Base-by-base conservation (phyloP, 257 asterid species). In the Handroanthus guayacan region DNA sequence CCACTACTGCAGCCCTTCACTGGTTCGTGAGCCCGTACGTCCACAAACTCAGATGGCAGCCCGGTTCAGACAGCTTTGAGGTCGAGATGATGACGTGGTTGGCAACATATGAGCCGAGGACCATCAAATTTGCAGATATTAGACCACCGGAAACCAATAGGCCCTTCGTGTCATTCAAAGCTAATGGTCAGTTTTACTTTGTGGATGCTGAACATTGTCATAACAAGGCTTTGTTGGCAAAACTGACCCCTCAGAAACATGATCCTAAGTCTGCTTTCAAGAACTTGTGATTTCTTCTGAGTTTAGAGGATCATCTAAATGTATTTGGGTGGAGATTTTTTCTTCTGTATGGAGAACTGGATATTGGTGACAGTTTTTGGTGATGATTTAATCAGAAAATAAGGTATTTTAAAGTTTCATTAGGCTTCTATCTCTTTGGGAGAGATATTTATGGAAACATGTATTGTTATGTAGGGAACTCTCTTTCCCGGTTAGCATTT, bases 11-110 rank as follows among this genome's bases (percentile, higher is more conserved):
- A 1, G 98, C 86, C 45, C 97, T 95, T 73, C 97, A 95, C 84
- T 95, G 99, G 99, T 95, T 93, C 18, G 96, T 91, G 76, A 91
- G 94, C 87, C 99, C 99, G 37, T 95, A 95, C 34, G 80, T 95
- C 47, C 99, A 95, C 87, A 91, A 84, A 52, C 91, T 95, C 47
- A 91, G 88, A 57, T 95, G 99, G 99, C 90, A 85, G 82, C 99
- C 98, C 3, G 99, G 98, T 60, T 91, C 99, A 0, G 97, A 93
- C 77, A 82, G 86, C 84, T 95, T 95, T 8, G 97, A 95, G 87
- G 99, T 93, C 44, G 96, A 95, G 64, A 93, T 90, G 97, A 78
- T 95, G 97, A 81, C 99, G 7, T 95, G 99, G 99, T 69, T 93
- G 81, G 97, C 97, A 8, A 89, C 98, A 5, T 84, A 37, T 64